Evolutionary conservation across 768 basidiomycete genomes (phyloP).

Genomic region (Udeniomyces megalosporus): DNA sequence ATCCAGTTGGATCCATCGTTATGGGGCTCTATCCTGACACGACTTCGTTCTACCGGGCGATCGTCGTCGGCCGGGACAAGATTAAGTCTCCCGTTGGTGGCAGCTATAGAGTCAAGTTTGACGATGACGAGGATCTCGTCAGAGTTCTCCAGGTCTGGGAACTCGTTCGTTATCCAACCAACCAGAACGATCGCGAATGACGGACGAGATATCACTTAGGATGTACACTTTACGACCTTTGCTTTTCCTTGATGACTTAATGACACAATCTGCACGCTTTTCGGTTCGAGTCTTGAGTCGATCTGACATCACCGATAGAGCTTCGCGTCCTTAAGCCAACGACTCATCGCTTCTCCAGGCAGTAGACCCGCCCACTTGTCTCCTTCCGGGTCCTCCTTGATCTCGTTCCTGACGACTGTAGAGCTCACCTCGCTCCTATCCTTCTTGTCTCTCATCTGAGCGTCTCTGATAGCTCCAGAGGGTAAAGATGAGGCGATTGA

Average conservation of each 20-base stretch:
- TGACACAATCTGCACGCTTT: no score
- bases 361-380: neutral
- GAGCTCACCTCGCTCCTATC: conserved; percentile 3
- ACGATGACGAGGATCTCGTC: conserved; percentile 24
- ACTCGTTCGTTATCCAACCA: conserved; percentile 20
- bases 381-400: neutral
- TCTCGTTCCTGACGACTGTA: neutral
- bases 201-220: neutral
- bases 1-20: conserved; percentile 24
- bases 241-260: no score
- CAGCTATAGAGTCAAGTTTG: conserved; percentile 24
- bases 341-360: neutral
- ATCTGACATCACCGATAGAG: neutral
- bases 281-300: no score
- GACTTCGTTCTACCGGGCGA: conserved; percentile 32
- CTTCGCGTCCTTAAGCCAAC: neutral
- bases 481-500: neutral
- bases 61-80: conserved; percentile 19
- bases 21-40: conserved; percentile 35
- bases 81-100: conserved; percentile 4
- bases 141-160: conserved; percentile 19
- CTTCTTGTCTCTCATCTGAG: neutral
- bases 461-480: neutral
- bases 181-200: neutral
- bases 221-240: no score